Percentiles rank a stretch among this genome's conserved stretches.
Evolutionary conservation across 805 yeast genomes (phyloP).

Genomic region (Candida chauliodis): DNA sequence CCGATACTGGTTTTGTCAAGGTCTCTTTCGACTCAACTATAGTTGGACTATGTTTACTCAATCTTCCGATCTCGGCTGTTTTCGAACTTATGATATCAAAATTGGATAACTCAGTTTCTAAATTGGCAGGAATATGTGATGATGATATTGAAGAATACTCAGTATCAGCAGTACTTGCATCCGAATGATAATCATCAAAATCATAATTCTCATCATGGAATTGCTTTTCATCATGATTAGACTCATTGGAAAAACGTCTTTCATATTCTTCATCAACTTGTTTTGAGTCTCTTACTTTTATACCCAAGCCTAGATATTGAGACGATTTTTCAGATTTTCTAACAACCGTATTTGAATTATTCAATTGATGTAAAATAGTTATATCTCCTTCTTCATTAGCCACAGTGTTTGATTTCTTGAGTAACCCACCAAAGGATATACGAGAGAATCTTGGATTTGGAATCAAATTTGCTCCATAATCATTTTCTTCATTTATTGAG

Average conservation of each 20-base stretch:
- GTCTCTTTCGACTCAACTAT: constrained; percentile 28
- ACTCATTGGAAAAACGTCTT: not conserved
- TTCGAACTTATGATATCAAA: constrained; percentile 26
- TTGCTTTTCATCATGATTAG: constrained; percentile 5
- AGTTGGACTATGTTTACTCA: constrained; percentile 22
- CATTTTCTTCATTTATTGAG: constrained; percentile 3
- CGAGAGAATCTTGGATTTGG: constrained; percentile 44
- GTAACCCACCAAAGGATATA: constrained; percentile 39
- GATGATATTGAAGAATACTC: constrained; percentile 7
- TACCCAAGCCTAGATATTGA: constrained; percentile 27
- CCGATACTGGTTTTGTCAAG: constrained; percentile 12
- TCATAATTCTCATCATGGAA: constrained; percentile 12
- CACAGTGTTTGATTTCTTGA: constrained; percentile 11
- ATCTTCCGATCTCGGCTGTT: constrained; percentile 26
- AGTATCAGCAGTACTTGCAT: constrained; percentile 16
- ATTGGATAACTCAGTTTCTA: constrained; percentile 22
- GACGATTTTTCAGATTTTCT: constrained; percentile 12
- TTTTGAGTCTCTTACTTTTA: constrained; percentile 11
- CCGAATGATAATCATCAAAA: constrained; percentile 16
- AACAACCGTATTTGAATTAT: constrained; percentile 17
- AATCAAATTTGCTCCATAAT: constrained; percentile 9
- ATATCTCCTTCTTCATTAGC: constrained; percentile 12
- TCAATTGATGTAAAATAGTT: constrained; percentile 13
- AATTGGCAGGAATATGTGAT: not conserved
- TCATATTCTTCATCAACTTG: constrained; percentile 3